Base-by-base conservation (phyloP, 106 monocot genomes). In the Dendrobium officinale region DNA sequence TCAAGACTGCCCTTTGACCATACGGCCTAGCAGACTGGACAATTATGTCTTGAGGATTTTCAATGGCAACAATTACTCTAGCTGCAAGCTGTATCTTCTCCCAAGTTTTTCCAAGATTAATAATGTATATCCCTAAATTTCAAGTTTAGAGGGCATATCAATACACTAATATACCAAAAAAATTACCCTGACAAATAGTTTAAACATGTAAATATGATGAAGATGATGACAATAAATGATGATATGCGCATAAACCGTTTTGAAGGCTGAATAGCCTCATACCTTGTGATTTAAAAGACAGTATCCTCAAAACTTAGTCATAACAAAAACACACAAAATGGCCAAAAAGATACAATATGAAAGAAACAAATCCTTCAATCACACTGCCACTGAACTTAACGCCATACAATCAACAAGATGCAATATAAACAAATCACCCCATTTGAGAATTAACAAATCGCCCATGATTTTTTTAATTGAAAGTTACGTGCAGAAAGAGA, bases 11-110 rank as follows among this genome's bases (percentile, higher is more conserved):
- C 31, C 77, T 77, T 59, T 82, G 82, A 37, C 82, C 90, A 77
- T 87, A 90, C 4, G 87, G 85, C 68, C 90, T 88, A 16, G 91
- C 91, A 31, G 88, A 90, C 73, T 88, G 90, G 16, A 90, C 88
- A 72, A 90, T 86, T 11, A 86, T 86, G 67, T 86, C 90, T n/a
- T 90, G 85, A 4, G 90, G 90, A 24, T 90, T 87, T 75, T 90
- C 90, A 75, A 90, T 90, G 3, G 81, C 87, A 82, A 86, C 90
- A 81, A 90, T 88, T 16, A 87, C 87, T 41, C 90, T 90, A 13
- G 90, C 90, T 8, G 90, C 90, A 24, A 90, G 51, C 43, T 84
- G 87, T 54, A 90, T 81, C 75, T 90, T 90, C 40, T 90, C 90
- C 85, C 86, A 88, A 15, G 90, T 90, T 75, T 87, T 90, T 0